These are phyloP conservation scores for Mycena kentingensis DNA, from an alignment of 768 basidiomycete species.

Conservation along the genomic window DNA sequence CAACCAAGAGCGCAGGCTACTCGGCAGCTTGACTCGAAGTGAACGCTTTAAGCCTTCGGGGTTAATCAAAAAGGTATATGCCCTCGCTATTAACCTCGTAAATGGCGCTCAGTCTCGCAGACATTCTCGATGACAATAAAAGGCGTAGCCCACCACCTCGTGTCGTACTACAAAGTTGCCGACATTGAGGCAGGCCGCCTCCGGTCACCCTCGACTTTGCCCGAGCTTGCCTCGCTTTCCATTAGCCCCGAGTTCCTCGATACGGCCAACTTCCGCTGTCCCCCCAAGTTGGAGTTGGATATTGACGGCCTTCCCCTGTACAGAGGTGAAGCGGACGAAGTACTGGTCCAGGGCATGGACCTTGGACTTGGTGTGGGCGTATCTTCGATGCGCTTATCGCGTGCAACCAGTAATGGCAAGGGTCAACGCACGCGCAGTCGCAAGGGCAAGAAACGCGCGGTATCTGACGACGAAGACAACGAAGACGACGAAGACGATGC, in stretches of 20 bases:
- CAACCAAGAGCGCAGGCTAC: conserved; percentile 75
- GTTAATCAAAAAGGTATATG: conserved; percentile 92
- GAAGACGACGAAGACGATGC: neutral
- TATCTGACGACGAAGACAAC: no score
- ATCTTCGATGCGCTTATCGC: neutral
- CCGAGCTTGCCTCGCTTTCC: conserved; percentile 83
- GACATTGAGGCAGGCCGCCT: conserved; percentile 90
- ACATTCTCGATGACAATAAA: conserved; percentile 88
- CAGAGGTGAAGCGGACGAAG: conserved; percentile 79
- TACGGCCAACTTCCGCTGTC: conserved; percentile 79
- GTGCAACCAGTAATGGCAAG: neutral
- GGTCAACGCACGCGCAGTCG: neutral
- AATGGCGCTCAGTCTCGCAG: conserved; percentile 49
- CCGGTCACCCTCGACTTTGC: conserved; percentile 82
- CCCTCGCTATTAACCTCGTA: neutral
- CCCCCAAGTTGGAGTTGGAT: conserved; percentile 58
- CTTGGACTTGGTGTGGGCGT: conserved; percentile 4
- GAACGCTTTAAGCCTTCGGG: conserved; percentile 97
- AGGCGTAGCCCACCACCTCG: conserved; percentile 87
- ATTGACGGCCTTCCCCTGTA: conserved; percentile 82
- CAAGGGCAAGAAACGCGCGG: neutral
- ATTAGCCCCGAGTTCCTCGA: conserved; percentile 88
- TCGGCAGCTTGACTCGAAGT: conserved; percentile 75
- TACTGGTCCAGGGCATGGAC: conserved; percentile 11
- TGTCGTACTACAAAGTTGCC: conserved; percentile 92